These are phyloP conservation scores for Mycena sp. DNA, from an alignment of 1,284 basidiomycete species.

Conservation along the genomic window DNA sequence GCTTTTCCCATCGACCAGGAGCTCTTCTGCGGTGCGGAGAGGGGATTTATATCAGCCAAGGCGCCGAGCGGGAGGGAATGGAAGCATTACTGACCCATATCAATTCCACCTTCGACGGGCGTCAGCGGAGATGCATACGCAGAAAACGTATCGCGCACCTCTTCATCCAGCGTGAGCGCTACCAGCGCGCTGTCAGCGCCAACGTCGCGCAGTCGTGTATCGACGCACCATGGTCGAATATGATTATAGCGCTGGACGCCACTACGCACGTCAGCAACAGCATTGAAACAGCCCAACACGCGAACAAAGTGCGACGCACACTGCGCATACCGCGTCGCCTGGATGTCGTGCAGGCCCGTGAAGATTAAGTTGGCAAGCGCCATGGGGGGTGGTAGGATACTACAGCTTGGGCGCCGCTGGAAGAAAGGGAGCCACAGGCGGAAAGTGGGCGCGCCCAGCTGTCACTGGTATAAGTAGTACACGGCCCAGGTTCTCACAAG, in stretches of 20 bases:
- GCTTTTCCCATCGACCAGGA: conserved; percentile 61
- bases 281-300: not conserved
- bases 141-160: conserved; percentile 47
- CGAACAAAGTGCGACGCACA: conserved; percentile 37
- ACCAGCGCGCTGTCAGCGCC: too few species aligned
- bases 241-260: conserved; percentile 56
- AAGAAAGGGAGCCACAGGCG: conserved; percentile 1
- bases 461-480: not conserved
- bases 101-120: conserved; percentile 51
- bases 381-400: conserved; percentile 7
- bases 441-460: conserved; percentile 19
- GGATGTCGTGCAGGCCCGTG: conserved; percentile 38
- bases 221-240: conserved; percentile 61
- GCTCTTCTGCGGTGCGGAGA: conserved; percentile 47
- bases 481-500: conserved; percentile 1
- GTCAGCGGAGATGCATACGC: not conserved
- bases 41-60: too few species aligned
- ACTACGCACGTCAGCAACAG: conserved; percentile 42
- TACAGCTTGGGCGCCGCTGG: conserved; percentile 21
- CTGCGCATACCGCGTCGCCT: conserved; percentile 52
- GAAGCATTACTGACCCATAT: too few species aligned
- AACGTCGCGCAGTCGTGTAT: too few species aligned
- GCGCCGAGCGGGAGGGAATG: conserved; percentile 12
- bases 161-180: conserved; percentile 63
- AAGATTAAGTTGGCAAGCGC: conserved; percentile 14